Percentiles rank a stretch among this genome's conserved stretches.
phyloP scores from a whole-genome alignment of 2,329 filamentous ascomycete species.

The Keithomyces neogunnii region DNA sequence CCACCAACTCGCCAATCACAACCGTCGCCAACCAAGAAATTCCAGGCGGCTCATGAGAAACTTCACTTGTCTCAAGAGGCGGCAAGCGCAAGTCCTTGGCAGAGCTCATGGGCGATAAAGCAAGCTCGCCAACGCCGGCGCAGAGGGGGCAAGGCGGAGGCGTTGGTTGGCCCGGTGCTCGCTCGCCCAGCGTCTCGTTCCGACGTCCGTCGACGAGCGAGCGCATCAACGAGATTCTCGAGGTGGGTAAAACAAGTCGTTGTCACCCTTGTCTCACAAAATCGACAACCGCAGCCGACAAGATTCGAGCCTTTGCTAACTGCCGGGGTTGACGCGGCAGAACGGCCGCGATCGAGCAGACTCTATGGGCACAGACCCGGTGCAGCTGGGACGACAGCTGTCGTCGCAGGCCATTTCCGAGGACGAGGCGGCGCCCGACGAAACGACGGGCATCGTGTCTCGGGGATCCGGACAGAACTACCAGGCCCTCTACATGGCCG shows the following conservation, averaged over 20 bases:
- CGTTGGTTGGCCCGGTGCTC: not conserved
- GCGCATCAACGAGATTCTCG: slow-evolving; percentile 36
- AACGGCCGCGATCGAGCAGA: slow-evolving; percentile 34
- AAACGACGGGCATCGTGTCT: slow-evolving; percentile 32
- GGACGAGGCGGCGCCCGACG: slow-evolving; percentile 24
- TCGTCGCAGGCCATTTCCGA: not conserved
- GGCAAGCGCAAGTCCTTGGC: not conserved
- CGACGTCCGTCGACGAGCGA: slow-evolving; percentile 26
- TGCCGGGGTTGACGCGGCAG: slow-evolving; percentile 15
- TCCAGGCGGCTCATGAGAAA: not conserved
- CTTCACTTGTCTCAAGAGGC: not conserved
- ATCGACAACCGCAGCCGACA: not conserved
- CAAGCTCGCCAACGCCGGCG: not conserved
- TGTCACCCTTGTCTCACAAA: not conserved
- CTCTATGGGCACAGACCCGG: slow-evolving; percentile 24
- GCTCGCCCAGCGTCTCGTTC: slow-evolving; percentile 8
- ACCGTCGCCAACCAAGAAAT: not conserved
- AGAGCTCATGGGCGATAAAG: slow-evolving; percentile 1
- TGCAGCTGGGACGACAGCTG: slow-evolving; percentile 8
- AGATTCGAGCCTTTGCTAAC: slow-evolving; percentile 6
- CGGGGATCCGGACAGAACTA: slow-evolving; percentile 29
- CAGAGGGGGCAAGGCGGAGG: not conserved
- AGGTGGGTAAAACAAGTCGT: slow-evolving; percentile 26
- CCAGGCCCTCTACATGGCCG: slow-evolving; percentile 25
- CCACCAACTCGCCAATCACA: slow-evolving; percentile 1